These are phyloP conservation scores for Sonneratia caseolaris DNA, from an alignment of 345 rosid species.

Conservation along the genomic window DNA sequence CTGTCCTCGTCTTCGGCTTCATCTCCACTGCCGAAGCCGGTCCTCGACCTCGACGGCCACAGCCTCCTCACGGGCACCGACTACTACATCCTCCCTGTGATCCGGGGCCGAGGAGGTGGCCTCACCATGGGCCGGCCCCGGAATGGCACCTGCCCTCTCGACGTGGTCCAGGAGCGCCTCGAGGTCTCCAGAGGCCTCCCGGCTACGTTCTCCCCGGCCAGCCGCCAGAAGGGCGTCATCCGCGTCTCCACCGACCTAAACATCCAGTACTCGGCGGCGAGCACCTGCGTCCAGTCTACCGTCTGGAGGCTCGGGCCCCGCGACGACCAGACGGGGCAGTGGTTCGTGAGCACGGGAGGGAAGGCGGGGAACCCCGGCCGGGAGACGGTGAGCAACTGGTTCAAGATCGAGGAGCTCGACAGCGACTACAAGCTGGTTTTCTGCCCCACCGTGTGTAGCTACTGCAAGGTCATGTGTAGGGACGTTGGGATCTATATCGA, in stretches of 20 bases:
- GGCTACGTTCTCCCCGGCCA: slow-evolving; percentile 18
- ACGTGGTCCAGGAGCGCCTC: slow-evolving; percentile 19
- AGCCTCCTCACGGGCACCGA: slow-evolving; percentile 11
- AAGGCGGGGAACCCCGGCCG: slow-evolving; percentile 48
- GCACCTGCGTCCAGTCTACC: slow-evolving; percentile 40
- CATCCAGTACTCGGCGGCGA: slow-evolving; percentile 29
- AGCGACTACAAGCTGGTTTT: slow-evolving; percentile 46
- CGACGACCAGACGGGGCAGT: slow-evolving; percentile 27
- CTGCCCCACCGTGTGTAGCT: slow-evolving; percentile 49
- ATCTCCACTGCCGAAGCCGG: slow-evolving; percentile 10
- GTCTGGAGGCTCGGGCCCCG: slow-evolving; percentile 33
- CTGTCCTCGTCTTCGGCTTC: slow-evolving; percentile 14
- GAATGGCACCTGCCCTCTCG: slow-evolving; percentile 20
- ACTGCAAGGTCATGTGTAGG: slow-evolving; percentile 41
- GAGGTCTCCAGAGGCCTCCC: slow-evolving; percentile 25
- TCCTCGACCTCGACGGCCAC: slow-evolving; percentile 20
- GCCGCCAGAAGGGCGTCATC: slow-evolving; percentile 14
- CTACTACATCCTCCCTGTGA: slow-evolving; percentile 25
- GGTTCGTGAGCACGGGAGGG: slow-evolving; percentile 43
- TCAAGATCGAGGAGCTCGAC: slow-evolving; percentile 43
- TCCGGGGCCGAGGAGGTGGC: slow-evolving; percentile 29
- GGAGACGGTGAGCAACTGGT: slow-evolving; percentile 41
- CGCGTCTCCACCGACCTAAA: slow-evolving; percentile 30
- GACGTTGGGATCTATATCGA: slow-evolving; percentile 45
- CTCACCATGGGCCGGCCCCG: slow-evolving; percentile 18